Evolutionary conservation across 1,139 yeast species (phyloP).

Genomic region (Geotrichum fermentans): DNA sequence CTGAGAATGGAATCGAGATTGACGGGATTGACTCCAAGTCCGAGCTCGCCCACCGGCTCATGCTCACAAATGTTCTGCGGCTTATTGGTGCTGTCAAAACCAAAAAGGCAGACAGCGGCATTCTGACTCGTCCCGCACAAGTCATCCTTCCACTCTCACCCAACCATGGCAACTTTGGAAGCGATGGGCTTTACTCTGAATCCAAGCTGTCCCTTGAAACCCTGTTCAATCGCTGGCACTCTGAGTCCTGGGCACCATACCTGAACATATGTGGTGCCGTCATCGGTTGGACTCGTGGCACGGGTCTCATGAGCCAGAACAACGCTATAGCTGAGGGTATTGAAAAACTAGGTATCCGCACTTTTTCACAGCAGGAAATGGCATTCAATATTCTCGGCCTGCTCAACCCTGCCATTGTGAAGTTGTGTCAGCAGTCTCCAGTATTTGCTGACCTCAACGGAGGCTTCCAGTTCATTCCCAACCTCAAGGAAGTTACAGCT

Average conservation of each 20-base stretch:
- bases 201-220: constrained; percentile 94
- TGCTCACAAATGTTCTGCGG: constrained; percentile 93
- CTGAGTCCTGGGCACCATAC: constrained; percentile 94
- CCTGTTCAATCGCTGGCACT: constrained; percentile 95
- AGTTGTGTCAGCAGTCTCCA: constrained; percentile 87
- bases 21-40: constrained; percentile 91
- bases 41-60: constrained; percentile 95
- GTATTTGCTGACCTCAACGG: constrained; percentile 97
- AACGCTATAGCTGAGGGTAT: constrained; percentile 97
- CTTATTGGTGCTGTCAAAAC: constrained; percentile 84
- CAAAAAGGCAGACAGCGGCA: constrained; percentile 61
- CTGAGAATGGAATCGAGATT: constrained; percentile 95
- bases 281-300: constrained; percentile 99
- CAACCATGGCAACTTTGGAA: constrained; percentile 97
- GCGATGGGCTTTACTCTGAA: constrained; percentile 96
- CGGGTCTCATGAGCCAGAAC: constrained; percentile 96
- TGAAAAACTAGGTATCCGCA: constrained; percentile 92
- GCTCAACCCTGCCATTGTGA: constrained; percentile 77
- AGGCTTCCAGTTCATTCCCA: constrained; percentile 89
- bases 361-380: constrained; percentile 98
- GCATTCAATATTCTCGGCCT: constrained; percentile 95
- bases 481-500: constrained; percentile 82
- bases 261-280: constrained; percentile 96
- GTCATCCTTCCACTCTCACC: constrained; percentile 94
- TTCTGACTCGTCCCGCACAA: constrained; percentile 88